Base-by-base conservation (phyloP, 2,329 filamentous ascomycete genomes). In the Aspergillus proliferans region DNA sequence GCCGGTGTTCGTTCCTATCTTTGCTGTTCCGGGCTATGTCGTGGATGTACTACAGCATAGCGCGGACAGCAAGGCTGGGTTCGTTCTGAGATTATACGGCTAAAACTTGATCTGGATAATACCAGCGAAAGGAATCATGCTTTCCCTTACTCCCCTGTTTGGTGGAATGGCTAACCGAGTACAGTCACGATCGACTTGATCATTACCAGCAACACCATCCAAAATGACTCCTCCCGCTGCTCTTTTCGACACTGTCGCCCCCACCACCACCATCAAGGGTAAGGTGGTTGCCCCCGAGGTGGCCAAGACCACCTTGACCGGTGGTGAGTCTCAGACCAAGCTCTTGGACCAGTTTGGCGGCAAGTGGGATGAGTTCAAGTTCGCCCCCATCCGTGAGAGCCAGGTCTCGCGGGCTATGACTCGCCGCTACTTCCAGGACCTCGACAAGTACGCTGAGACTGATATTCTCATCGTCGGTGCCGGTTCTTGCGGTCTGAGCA, bases 91-190 rank as follows among this genome's bases (percentile, higher is more conserved):
- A 93, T 84, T 83, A 93, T 86, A 93, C 88, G 87, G 88, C 85
- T 77, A 78, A 76, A 89, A 92, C 87, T 92, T 92, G 88, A 92
- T 91, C 87, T 88, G 87, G 88, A 91, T 92, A 92, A 93, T 93
- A 88, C 88, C 87, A 90, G 90, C 90, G 90, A 90, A 93, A 95
- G 90, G 26, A 86, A 95, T 93, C 89, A 94, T 95, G 88, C 88
- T 81, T 81, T 80, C 76, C 75, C 72, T 73, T 61, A 63, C 56
- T 58, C 62, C 63, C 60, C 56, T 52, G 48, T 18, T 21, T 58
- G 56, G 55, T 63, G 61, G 72, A 73, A 70, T 65, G 62, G 59
- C 55, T 69, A 64, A 64, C 64, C 73, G 63, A 64, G 63, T 54
- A 58, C 55, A 62, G 60, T 55, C 34, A 12, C n/a, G 48, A 46